Evolutionary conservation across 108 stramenopile genomes (phyloP).

Genomic region (Pseudonitzschia pungens): DNA sequence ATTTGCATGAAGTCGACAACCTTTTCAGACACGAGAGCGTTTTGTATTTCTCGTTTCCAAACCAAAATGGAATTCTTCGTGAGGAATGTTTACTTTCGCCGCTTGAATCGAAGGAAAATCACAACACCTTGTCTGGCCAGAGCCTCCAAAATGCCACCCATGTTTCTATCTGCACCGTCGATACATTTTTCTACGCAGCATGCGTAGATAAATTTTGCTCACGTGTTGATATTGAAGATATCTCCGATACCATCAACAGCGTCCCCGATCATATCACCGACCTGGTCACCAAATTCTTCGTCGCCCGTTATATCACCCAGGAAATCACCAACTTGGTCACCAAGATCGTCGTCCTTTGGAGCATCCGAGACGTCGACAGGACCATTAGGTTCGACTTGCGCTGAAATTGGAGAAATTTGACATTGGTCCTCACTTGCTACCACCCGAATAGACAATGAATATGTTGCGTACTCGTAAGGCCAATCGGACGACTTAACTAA

Average conservation of each 20-base stretch:
- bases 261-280: not conserved
- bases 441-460: not conserved
- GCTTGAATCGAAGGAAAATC: too few species aligned
- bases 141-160: too few species aligned
- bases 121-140: too few species aligned
- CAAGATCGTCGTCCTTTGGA: slow-evolving; percentile 2
- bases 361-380: not conserved
- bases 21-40: too few species aligned
- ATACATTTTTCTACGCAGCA: too few species aligned
- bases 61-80: too few species aligned
- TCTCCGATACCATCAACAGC: not conserved
- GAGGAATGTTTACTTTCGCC: too few species aligned
- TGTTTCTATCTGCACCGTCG: too few species aligned
- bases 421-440: not conserved
- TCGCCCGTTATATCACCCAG: not conserved
- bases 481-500: not conserved
- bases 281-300: slow-evolving; percentile 10
- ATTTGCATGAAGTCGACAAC: too few species aligned
- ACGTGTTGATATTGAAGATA: not conserved
- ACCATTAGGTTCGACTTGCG: not conserved
- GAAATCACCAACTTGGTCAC: slow-evolving; percentile 1
- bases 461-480: not conserved
- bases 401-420: not conserved
- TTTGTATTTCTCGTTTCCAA: too few species aligned
- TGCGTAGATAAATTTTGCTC: too few species aligned